These are phyloP conservation scores for Aspergillus tanneri DNA, from an alignment of 2,329 filamentous ascomycete genomes.

Conservation along the genomic window DNA sequence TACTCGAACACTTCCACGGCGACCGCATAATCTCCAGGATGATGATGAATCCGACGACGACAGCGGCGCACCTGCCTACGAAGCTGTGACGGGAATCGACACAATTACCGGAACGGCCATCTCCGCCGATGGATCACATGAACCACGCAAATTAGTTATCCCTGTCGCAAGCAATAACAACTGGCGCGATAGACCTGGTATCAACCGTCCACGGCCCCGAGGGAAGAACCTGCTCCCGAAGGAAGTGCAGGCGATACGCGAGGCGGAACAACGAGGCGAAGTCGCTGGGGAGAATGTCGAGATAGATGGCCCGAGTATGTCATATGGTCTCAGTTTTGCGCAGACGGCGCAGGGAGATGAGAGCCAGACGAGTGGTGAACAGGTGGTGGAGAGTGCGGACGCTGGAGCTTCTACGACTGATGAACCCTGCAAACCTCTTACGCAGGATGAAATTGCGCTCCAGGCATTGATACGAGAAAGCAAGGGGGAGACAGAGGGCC, in stretches of 20 bases:
- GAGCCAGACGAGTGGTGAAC: constrained; percentile 23
- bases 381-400: constrained; percentile 28
- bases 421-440: constrained; percentile 38
- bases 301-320: constrained; percentile 52
- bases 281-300: constrained; percentile 42
- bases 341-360: constrained; percentile 23
- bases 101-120: constrained; percentile 42
- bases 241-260: constrained; percentile 53
- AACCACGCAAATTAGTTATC: constrained; percentile 67
- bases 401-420: constrained; percentile 16
- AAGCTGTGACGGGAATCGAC: constrained; percentile 58
- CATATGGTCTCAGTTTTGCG: constrained; percentile 56
- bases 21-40: constrained; percentile 33
- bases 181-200: constrained; percentile 50
- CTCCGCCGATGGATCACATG: constrained; percentile 41
- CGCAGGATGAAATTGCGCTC: constrained; percentile 64
- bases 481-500: constrained; percentile 40
- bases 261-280: constrained; percentile 38
- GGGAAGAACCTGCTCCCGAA: constrained; percentile 62
- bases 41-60: constrained; percentile 60
- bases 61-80: constrained; percentile 32
- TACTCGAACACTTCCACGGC: constrained; percentile 27
- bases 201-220: constrained; percentile 55
- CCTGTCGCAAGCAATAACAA: constrained; percentile 84
- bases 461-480: constrained; percentile 63